phyloP scores from a whole-genome alignment of 2,329 filamentous ascomycete genomes.

The Reticulascus tulasneorum region DNA sequence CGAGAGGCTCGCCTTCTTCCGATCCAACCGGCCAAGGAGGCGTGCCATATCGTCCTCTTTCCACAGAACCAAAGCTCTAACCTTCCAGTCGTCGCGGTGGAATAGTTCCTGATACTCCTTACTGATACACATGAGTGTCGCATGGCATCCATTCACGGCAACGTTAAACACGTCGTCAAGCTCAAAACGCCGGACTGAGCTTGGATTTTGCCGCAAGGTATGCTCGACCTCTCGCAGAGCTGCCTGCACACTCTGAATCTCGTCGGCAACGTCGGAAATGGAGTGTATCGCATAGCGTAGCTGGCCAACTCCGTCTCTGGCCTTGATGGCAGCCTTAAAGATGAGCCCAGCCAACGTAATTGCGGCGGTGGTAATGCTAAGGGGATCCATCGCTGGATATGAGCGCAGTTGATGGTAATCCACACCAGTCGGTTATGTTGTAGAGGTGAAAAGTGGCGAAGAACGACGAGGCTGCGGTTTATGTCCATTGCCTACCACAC shows the following conservation, averaged over 20 bases:
- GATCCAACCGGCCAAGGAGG: constrained; percentile 4
- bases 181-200: constrained; percentile 5
- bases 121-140: constrained; percentile 6
- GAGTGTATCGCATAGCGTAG: constrained; percentile 8
- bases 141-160: constrained; percentile 11
- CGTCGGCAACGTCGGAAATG: constrained; percentile 8
- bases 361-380: constrained; percentile 17
- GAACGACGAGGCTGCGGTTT: too few species aligned
- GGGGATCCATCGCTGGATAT: constrained; percentile 27
- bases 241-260: constrained; percentile 9
- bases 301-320: constrained; percentile 7
- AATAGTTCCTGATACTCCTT: constrained; percentile 11
- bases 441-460: too few species aligned
- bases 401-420: too few species aligned
- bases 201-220: constrained; percentile 7
- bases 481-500: too few species aligned
- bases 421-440: too few species aligned
- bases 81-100: constrained; percentile 5
- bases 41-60: constrained; percentile 10
- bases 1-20: constrained; percentile 10
- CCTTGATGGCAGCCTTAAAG: constrained; percentile 8
- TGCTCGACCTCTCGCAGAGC: constrained; percentile 9
- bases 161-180: constrained; percentile 8
- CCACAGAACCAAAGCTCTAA: constrained; percentile 5
- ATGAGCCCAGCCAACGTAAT: constrained; percentile 9